Percentiles rank a stretch among this genome's conserved stretches.
Evolutionary conservation across 139 green algal genomes (phyloP).

Genomic region (Asterochloris sp.): DNA sequence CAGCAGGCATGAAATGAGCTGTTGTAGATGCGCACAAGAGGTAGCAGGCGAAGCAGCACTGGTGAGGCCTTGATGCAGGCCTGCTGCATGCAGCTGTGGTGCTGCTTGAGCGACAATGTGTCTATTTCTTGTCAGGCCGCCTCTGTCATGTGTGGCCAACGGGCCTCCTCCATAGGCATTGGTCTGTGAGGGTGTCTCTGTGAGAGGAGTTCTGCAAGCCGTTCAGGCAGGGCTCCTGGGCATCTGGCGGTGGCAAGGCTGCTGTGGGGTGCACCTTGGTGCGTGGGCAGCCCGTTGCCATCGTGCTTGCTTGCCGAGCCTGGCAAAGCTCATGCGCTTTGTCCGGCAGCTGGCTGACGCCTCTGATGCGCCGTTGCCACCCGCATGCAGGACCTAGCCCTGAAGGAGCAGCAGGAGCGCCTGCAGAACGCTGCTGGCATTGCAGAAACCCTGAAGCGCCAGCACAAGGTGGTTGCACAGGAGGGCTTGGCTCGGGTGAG

Average conservation of each 20-base stretch:
- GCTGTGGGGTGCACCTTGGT: background rate
- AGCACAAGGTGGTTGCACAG: background rate
- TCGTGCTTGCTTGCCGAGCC: no score
- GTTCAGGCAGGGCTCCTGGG: background rate
- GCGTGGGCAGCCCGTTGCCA: background rate
- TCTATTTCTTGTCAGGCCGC: background rate
- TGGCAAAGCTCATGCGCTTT: no score
- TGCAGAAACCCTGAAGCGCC: slow-evolving; percentile 28
- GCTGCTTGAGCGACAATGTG: background rate
- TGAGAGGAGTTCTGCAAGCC: background rate
- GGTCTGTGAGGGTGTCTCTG: no score
- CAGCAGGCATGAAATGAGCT: background rate
- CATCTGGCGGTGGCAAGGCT: background rate
- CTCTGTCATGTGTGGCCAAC: background rate
- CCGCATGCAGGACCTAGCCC: slow-evolving; percentile 31
- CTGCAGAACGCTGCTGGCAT: slow-evolving; percentile 26
- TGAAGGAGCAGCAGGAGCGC: slow-evolving; percentile 39
- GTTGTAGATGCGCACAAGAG: background rate
- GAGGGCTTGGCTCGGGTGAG: no score
- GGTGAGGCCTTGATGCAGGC: background rate
- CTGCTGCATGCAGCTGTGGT: no score
- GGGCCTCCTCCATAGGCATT: no score
- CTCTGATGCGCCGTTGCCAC: background rate
- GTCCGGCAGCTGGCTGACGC: no score
- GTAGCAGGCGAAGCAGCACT: background rate